A percentile compares a stretch with the other conserved stretches of the same genome.
Conservation (phyloP, 2,329 filamentous ascomycete species). For the Onygenales sp. region DNA sequence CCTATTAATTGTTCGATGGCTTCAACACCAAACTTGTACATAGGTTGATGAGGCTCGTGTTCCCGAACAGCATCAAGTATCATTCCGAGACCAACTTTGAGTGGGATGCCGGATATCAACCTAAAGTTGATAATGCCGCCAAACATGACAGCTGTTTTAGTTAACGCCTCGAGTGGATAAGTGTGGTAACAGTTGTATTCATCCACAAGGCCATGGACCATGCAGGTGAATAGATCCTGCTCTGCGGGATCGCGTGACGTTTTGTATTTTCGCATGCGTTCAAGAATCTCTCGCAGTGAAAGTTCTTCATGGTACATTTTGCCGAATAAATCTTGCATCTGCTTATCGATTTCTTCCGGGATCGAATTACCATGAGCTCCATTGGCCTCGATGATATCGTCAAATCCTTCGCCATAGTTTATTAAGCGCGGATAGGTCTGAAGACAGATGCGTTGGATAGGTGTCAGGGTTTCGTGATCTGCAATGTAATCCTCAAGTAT, state of each 20-base stretch:
- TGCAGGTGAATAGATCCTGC: constrained; percentile 93
- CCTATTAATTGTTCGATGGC: constrained; percentile 80
- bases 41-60: constrained; percentile 69
- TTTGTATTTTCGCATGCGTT: constrained; percentile 78
- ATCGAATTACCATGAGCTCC: constrained; percentile 73
- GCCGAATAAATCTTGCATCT: constrained; percentile 97
- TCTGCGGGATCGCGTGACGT: constrained; percentile 72
- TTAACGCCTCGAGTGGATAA: constrained; percentile 91
- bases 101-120: constrained; percentile 76
- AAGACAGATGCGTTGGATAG: constrained; percentile 78
- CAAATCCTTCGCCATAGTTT: constrained; percentile 88
- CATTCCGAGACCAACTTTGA: constrained; percentile 93
- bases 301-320: constrained; percentile 93
- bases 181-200: constrained; percentile 93
- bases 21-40: constrained; percentile 98
- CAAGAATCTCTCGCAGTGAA: constrained; percentile 75
- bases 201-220: constrained; percentile 96
- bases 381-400: constrained; percentile 83
- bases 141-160: constrained; percentile 92
- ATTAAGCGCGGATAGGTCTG: constrained; percentile 88
- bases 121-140: constrained; percentile 93
- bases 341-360: constrained; percentile 66
- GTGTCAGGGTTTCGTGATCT: constrained; percentile 60
- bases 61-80: constrained; percentile 93
- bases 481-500: constrained; percentile 61